These are phyloP conservation scores for Collybia mongolica DNA, from an alignment of 768 basidiomycete genomes.

Conservation along the genomic window DNA sequence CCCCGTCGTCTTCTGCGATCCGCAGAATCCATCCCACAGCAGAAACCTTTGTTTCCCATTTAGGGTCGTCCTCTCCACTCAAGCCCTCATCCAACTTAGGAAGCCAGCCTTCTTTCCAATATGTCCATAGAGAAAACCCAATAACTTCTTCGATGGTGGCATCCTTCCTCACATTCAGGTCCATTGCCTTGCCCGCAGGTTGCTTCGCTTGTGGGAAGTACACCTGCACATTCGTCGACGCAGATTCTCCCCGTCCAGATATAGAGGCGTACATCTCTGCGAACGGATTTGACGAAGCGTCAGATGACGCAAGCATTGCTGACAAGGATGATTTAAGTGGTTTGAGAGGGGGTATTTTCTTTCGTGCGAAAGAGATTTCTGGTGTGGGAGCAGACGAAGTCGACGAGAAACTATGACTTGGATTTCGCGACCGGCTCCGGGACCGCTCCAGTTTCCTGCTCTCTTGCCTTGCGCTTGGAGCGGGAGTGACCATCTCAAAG, in stretches of 20 bases:
- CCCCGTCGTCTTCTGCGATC: slow-evolving; percentile 95
- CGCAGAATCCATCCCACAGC: slow-evolving; percentile 90
- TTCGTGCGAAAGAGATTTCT: slow-evolving; percentile 50
- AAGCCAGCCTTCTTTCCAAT: slow-evolving; percentile 85
- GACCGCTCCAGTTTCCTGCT: slow-evolving; percentile 17
- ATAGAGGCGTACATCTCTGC: slow-evolving; percentile 84
- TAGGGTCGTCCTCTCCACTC: slow-evolving; percentile 59
- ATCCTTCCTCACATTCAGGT: slow-evolving; percentile 78
- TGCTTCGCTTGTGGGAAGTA: slow-evolving; percentile 82
- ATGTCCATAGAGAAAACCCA: slow-evolving; percentile 89
- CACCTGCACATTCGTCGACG: slow-evolving; percentile 64
- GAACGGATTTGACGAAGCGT: slow-evolving; percentile 78
- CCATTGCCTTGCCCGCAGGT: slow-evolving; percentile 61
- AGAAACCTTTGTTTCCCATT: slow-evolving; percentile 55
- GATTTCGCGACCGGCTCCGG: slow-evolving; percentile 13
- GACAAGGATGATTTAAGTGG: slow-evolving; percentile 66
- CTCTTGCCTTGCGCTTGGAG: slow-evolving; percentile 17
- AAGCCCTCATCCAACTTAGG: slow-evolving; percentile 75
- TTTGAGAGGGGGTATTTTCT: slow-evolving; percentile 40
- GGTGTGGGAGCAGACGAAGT: slow-evolving; percentile 16
- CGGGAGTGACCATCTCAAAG: slow-evolving; percentile 57
- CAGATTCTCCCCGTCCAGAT: slow-evolving; percentile 69
- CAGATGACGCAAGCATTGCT: slow-evolving; percentile 69
- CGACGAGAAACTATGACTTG: slow-evolving; percentile 8
- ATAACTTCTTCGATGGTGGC: slow-evolving; percentile 95